Evolutionary conservation across 345 rosid genomes (phyloP).

Genomic region (Turnera subulata): DNA sequence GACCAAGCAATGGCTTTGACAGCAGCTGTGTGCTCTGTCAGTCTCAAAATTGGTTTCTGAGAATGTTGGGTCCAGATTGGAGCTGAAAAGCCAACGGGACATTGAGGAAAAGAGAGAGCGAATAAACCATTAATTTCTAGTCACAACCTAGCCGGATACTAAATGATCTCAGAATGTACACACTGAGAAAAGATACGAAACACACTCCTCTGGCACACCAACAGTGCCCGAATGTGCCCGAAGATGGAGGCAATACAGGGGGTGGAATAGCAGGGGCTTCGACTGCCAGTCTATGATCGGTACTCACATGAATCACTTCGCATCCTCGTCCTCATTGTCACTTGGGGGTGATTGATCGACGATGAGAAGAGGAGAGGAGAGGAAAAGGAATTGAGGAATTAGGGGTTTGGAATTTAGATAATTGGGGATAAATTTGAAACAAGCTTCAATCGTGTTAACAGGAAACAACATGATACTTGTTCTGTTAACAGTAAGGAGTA

Average conservation of each 20-base stretch:
- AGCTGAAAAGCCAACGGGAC: conserved; percentile 97
- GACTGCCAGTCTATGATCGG: conserved; percentile 35
- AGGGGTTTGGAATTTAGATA: no score
- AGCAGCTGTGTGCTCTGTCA: conserved; percentile 93
- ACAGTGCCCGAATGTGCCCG: conserved; percentile 75
- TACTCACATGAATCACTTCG: conserved; percentile 54
- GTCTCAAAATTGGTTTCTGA: conserved; percentile 80
- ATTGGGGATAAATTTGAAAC: no score
- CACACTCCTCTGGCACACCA: conserved; percentile 70
- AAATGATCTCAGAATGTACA: conserved; percentile 78
- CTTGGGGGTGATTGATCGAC: no score
- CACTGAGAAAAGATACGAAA: conserved; percentile 68
- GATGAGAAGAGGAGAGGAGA: no score
- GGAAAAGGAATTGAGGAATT: no score
- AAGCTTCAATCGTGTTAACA: no score
- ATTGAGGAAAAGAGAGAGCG: no score
- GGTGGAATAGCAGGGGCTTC: conserved; percentile 42
- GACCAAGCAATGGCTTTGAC: conserved; percentile 99
- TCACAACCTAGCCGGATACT: conserved; percentile 64
- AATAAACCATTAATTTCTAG: no score
- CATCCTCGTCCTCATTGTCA: conserved; percentile 46
- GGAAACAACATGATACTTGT: no score
- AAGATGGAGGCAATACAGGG: conserved; percentile 62
- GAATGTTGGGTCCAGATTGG: conserved; percentile 99
- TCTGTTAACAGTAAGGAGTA: no score